Evolutionary conservation across 2,329 filamentous ascomycete species (phyloP).

Genomic region (Didymosphaeria variabile): DNA sequence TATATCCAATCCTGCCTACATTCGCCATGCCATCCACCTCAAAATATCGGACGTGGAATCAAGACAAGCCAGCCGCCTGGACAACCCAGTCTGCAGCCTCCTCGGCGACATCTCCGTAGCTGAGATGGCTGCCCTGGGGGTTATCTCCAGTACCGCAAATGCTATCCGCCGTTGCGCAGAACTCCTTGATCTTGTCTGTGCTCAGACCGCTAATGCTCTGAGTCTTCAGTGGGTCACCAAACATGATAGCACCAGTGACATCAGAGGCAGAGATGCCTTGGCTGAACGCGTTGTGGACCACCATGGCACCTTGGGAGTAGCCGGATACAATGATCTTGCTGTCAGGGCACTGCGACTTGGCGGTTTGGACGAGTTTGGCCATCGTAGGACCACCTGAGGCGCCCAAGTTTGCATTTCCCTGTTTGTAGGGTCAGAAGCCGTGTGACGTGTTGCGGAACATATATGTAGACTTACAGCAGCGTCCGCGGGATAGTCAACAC

Average conservation of each 20-base stretch:
- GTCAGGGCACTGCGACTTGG: slow-evolving; percentile 39
- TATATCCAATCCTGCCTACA: background rate
- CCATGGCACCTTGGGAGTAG: slow-evolving; percentile 46
- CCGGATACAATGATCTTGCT: slow-evolving; percentile 46
- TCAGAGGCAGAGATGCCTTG: slow-evolving; percentile 33
- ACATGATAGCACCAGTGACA: slow-evolving; percentile 38
- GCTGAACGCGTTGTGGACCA: slow-evolving; percentile 42
- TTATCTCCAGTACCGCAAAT: slow-evolving; percentile 38
- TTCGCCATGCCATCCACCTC: background rate
- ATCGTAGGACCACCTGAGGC: slow-evolving; percentile 38
- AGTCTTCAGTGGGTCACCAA: slow-evolving; percentile 44
- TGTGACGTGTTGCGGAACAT: too few relatives aligned
- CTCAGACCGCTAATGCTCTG: slow-evolving; percentile 31
- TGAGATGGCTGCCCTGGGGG: slow-evolving; percentile 38
- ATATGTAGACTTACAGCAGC: slow-evolving; percentile 31
- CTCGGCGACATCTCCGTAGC: background rate
- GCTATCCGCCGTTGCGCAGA: slow-evolving; percentile 36
- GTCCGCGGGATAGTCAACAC: slow-evolving; percentile 43
- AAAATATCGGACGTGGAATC: background rate
- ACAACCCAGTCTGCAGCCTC: slow-evolving; percentile 2
- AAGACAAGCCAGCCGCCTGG: slow-evolving; percentile 1
- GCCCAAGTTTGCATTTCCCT: slow-evolving; percentile 40
- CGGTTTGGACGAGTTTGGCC: slow-evolving; percentile 34
- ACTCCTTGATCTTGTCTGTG: slow-evolving; percentile 35
- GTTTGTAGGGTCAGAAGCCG: slow-evolving; percentile 12